phyloP scores from a whole-genome alignment of 306 rosid species.

The Vigna mungo region DNA sequence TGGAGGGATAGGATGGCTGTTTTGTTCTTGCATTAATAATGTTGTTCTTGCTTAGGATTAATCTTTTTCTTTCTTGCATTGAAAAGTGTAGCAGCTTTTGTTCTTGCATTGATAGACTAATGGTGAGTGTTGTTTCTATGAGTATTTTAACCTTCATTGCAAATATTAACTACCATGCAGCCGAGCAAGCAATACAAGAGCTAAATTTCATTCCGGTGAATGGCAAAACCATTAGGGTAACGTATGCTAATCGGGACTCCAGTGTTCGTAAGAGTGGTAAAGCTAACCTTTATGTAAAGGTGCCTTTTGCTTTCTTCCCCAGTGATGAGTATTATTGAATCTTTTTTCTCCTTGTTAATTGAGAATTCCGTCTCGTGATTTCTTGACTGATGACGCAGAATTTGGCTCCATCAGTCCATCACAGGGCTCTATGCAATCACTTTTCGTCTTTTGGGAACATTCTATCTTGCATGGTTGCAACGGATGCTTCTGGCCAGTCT shows the following conservation, averaged over 20 bases:
- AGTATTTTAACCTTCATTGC: not conserved
- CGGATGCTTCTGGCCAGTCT: slow-evolving; percentile 44
- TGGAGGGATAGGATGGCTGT: not conserved
- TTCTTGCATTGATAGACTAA: not conserved
- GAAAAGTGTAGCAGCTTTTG: not conserved
- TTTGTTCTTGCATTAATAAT: not conserved
- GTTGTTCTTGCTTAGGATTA: not conserved
- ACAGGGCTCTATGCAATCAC: slow-evolving; percentile 53
- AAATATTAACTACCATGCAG: slow-evolving; percentile 32
- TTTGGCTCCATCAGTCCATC: slow-evolving; percentile 63
- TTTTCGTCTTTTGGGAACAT: slow-evolving; percentile 60
- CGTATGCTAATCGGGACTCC: slow-evolving; percentile 62
- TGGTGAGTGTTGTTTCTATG: not conserved
- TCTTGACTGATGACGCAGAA: slow-evolving; percentile 50
- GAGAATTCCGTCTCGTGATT: not conserved
- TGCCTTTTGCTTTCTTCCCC: not conserved
- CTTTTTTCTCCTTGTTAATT: not conserved
- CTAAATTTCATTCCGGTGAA: slow-evolving; percentile 60
- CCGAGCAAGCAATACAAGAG: slow-evolving; percentile 20
- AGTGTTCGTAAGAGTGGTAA: slow-evolving; percentile 56
- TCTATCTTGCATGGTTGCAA: slow-evolving; percentile 58
- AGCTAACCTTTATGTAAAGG: slow-evolving; percentile 60
- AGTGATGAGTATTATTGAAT: not conserved
- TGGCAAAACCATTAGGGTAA: slow-evolving; percentile 55
- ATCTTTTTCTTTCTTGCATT: not conserved